Evolutionary conservation across 495 filamentous ascomycete species (phyloP), one percentile per base, ranked within the genome.

Genomic region (Aspergillus hancockii): DNA sequence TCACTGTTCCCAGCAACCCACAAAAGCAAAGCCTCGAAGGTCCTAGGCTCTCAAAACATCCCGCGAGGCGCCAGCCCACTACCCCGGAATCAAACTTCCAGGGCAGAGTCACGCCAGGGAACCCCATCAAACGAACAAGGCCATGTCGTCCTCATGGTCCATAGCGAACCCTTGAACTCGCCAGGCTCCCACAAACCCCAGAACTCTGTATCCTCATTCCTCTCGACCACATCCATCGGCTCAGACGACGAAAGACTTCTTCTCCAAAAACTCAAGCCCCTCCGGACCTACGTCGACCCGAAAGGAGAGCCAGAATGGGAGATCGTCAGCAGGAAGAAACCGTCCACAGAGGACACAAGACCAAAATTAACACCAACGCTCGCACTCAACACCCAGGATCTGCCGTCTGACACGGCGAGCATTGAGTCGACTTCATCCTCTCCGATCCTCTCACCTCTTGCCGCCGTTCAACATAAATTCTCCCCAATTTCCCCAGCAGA

Each of bases 1-100:
- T 81, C 80, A 3, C 69, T 90, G n/a, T 91, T 90, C 59, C 86
- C 88, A 16, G 68, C 78, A 12, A 79, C 79, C 9, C 79, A 73
- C 22, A 60, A 68, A 3, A 67, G 73, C 23, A 75, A 78, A 19
- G 74, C 75, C 4, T 73, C 79, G 7, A 64, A 71, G 51, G 28
- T 71, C 18, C 67, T 66, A 4, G 72, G 69, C 2, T 60, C 63
- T 7, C 76, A 73, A 52, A 78, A 73, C 40, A 60, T 63, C 14
- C 76, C 69, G 34, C 72, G 64, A 30, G 75, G 77, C 6, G 74
- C 78, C 1, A 71, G 70, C 45, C 72, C 84, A n/a, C 67, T 85
- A 12, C 66, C 72, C 52, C 58, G 36, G 41, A 62, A 19, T 54
- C 61, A 56, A 32, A 47, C 40, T 28, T 56, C 21, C 8, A 23